Evolutionary conservation across 2,329 filamentous ascomycete species (phyloP).

Genomic region (Rhexocercosporidium sp.): DNA sequence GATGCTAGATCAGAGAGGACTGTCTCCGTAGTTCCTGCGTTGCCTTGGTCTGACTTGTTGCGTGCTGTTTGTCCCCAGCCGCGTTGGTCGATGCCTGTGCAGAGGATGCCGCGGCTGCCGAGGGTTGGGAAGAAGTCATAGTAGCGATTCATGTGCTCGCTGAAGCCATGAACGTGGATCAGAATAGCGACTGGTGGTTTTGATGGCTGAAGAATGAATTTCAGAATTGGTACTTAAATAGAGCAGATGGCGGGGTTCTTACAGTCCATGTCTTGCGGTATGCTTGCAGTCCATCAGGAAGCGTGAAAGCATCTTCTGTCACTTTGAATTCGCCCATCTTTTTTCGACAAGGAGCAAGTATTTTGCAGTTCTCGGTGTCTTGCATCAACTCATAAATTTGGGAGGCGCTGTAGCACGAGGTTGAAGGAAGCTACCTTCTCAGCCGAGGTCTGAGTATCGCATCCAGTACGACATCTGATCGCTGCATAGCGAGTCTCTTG

Average conservation of each 20-base stretch:
- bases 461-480: too few species aligned
- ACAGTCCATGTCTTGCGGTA: conserved; percentile 10
- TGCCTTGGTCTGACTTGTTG: not conserved
- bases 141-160: conserved; percentile 5
- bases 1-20: conserved; percentile 5
- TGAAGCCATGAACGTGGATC: not conserved
- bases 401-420: too few species aligned
- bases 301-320: not conserved
- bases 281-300: not conserved
- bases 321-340: not conserved
- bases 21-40: not conserved
- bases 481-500: too few species aligned
- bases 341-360: not conserved
- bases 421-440: too few species aligned
- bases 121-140: not conserved
- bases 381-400: too few species aligned
- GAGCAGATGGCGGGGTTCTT: not conserved
- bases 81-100: conserved; percentile 6
- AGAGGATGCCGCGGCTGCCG: not conserved
- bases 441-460: too few species aligned
- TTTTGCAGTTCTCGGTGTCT: too few species aligned
- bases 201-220: not conserved
- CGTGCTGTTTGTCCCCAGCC: not conserved
- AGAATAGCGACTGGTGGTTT: not conserved
- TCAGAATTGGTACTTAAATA: not conserved